Conservation (phyloP, 139 green algal species). For the Limnomonas spitsbergensis region DNA sequence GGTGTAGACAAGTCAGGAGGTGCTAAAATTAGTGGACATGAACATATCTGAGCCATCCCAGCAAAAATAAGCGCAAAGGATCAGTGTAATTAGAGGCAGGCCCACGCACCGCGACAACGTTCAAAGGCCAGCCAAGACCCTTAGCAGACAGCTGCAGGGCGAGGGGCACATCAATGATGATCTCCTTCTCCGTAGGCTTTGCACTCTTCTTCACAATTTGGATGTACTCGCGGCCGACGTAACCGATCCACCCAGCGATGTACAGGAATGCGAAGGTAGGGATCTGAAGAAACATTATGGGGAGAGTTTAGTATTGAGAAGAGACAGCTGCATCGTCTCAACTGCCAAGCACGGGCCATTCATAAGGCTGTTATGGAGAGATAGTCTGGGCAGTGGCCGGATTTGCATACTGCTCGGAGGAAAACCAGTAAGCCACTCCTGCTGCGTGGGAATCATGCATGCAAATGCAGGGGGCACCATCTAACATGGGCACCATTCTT, state of each 20-base stretch:
- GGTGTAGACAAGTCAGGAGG: no score
- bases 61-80: background rate
- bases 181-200: constrained; percentile 89
- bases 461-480: background rate
- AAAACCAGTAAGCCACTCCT: no score
- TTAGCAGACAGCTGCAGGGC: constrained; percentile 68
- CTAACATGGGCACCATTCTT: background rate
- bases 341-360: background rate
- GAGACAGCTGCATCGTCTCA: background rate
- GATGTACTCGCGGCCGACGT: constrained; percentile 90
- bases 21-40: no score
- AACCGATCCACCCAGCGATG: constrained; percentile 95
- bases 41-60: no score
- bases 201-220: constrained; percentile 33
- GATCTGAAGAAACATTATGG: constrained; percentile 58
- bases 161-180: constrained; percentile 89
- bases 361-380: background rate
- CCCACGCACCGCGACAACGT: constrained; percentile 35
- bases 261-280: constrained; percentile 97
- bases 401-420: no score
- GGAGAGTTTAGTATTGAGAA: background rate
- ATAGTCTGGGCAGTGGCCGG: background rate
- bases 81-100: background rate
- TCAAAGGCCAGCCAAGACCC: constrained; percentile 79
- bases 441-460: no score